Evolutionary conservation across 1,139 yeast species (phyloP).

Genomic region (Kodamaea suecica): DNA sequence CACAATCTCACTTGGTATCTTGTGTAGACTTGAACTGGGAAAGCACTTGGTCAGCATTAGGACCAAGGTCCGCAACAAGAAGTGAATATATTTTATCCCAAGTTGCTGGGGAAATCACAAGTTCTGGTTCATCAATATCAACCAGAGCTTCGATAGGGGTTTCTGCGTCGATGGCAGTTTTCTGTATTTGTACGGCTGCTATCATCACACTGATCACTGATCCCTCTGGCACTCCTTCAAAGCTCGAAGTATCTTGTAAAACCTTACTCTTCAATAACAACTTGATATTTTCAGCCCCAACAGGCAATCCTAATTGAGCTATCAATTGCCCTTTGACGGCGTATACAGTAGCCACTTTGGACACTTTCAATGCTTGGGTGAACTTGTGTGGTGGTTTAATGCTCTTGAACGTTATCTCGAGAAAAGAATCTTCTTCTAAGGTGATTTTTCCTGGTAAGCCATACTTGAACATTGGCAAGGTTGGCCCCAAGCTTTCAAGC

Average conservation of each 20-base stretch:
- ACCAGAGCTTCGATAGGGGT: slow-evolving; percentile 4
- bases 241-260: slow-evolving; percentile 33
- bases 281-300: slow-evolving; percentile 33
- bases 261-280: slow-evolving; percentile 45
- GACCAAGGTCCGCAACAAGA: slow-evolving; percentile 30
- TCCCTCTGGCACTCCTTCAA: slow-evolving; percentile 22
- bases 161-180: slow-evolving; percentile 5
- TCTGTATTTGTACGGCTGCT: slow-evolving; percentile 13
- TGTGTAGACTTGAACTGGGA: slow-evolving; percentile 33
- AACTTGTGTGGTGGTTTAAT: slow-evolving; percentile 47
- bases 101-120: slow-evolving; percentile 20
- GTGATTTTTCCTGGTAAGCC: slow-evolving; percentile 25
- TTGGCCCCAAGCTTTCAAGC: slow-evolving; percentile 40
- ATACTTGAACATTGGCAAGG: slow-evolving; percentile 31
- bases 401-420: slow-evolving; percentile 33
- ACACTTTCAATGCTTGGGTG: slow-evolving; percentile 24
- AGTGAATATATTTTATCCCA: slow-evolving; percentile 33
- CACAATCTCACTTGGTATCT: too few species aligned
- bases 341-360: slow-evolving; percentile 30
- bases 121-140: slow-evolving; percentile 19
- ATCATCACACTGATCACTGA: slow-evolving; percentile 40
- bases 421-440: slow-evolving; percentile 5
- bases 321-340: slow-evolving; percentile 33
- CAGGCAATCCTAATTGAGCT: slow-evolving; percentile 23
- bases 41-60: slow-evolving; percentile 25